Percentiles rank a stretch among this genome's conserved stretches.
Evolutionary conservation across 371 early-diverging fungal genomes (phyloP).

Genomic region (Fennellomyces sp.): DNA sequence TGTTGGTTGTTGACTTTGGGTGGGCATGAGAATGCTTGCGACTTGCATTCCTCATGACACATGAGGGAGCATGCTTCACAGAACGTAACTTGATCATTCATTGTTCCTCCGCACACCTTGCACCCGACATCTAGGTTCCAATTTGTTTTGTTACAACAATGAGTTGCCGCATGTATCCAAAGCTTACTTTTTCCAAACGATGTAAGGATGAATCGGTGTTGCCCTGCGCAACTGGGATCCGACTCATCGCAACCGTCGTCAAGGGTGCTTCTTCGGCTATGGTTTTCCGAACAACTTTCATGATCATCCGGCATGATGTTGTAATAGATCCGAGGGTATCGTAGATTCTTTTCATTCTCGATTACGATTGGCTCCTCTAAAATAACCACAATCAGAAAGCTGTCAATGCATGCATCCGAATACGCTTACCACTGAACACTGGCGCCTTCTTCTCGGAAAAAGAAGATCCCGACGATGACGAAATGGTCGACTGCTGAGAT

Average conservation of each 20-base stretch:
- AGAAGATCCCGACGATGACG: neutral
- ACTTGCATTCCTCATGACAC: conserved; percentile 37
- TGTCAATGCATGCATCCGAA: neutral
- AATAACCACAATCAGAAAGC: neutral
- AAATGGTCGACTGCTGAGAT: neutral
- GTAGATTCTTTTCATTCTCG: conserved; percentile 10
- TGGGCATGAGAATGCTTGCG: conserved; percentile 27
- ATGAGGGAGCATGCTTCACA: conserved; percentile 49
- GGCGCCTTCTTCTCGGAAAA: neutral
- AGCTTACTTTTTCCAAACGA: conserved; percentile 7
- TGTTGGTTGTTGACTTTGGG: conserved; percentile 35
- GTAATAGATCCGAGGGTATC: conserved; percentile 17
- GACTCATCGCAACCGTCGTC: neutral
- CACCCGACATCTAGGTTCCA: conserved; percentile 33
- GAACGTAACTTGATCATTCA: conserved; percentile 27
- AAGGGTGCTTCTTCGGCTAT: neutral
- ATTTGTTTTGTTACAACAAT: too few species aligned
- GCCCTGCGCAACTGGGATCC: neutral
- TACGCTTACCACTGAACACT: neutral
- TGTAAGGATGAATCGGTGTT: conserved; percentile 7
- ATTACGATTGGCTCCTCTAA: neutral
- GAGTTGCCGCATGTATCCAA: neutral
- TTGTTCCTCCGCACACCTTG: conserved; percentile 41
- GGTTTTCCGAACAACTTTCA: neutral
- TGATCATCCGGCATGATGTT: conserved; percentile 18